These are phyloP conservation scores for Phytomonas francai DNA, from an alignment of 208 protist genomes.

Conservation along the genomic window DNA sequence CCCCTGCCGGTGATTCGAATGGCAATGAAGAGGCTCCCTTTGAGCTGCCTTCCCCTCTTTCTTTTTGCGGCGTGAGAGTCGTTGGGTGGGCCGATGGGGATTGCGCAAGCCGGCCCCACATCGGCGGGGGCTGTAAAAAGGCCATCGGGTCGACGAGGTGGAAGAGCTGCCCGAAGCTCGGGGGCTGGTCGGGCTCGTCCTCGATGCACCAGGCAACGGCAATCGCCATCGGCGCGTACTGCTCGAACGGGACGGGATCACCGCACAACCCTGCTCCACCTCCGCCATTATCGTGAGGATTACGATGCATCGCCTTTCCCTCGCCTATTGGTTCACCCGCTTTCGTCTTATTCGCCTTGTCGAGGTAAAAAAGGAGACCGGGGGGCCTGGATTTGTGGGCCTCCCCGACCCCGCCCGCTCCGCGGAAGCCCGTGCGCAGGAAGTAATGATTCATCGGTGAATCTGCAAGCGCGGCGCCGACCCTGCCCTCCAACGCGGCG, in stretches of 20 bases:
- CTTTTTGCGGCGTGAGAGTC: conserved; percentile 13
- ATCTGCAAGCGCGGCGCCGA: conserved; percentile 20
- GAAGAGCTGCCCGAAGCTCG: conserved; percentile 55
- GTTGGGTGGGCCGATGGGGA: not conserved
- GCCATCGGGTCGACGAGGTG: conserved; percentile 61
- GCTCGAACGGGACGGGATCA: conserved; percentile 22
- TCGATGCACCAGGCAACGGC: conserved; percentile 38
- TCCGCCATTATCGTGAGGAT: too few species aligned
- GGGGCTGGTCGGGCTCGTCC: too few species aligned
- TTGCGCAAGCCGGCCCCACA: conserved; percentile 22
- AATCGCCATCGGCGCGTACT: conserved; percentile 61
- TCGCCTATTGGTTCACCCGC: conserved; percentile 10
- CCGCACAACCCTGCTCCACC: conserved; percentile 26
- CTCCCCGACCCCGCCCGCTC: conserved; percentile 39
- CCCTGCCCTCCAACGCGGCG: conserved; percentile 19
- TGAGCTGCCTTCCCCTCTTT: conserved; percentile 13
- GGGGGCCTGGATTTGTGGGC: conserved; percentile 8
- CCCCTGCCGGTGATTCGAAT: conserved; percentile 8
- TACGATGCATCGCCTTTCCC: conserved; percentile 23
- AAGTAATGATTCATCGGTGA: conserved; percentile 46
- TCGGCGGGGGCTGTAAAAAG: conserved; percentile 12
- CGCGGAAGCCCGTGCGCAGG: conserved; percentile 44
- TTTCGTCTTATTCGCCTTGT: conserved; percentile 34
- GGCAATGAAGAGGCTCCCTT: too few species aligned
- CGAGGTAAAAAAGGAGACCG: conserved; percentile 61